Base-by-base conservation (phyloP, 768 basidiomycete genomes). In the Tubosaeta sp. region DNA sequence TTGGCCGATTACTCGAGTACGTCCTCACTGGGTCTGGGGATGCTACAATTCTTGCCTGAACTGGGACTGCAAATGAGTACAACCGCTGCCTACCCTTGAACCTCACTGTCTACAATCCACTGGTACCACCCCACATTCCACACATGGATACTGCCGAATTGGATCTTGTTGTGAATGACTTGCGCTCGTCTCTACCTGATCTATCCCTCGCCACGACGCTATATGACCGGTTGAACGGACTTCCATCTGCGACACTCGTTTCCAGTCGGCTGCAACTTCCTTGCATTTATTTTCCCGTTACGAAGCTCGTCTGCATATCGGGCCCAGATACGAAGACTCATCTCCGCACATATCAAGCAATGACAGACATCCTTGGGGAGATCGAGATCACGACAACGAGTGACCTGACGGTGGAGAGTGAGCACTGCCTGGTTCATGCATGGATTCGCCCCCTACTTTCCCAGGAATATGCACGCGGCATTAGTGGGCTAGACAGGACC, bases 391-490 rank as follows among this genome's bases (percentile, higher is more conserved):
- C 18, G 18, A 38, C 36, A 4, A 9, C 27, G 27, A 27, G 27
- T 9, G 27, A 27, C 6, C 27, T 27, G 27, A 48, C 1, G 32
- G 6, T 27, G 27, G 27, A 4, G 27, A 27, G 27, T 4, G 27
- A 41, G 9, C 22, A 48, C 3, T 41, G 16, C 34, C 46, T 58
- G 16, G 19, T 52, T 9, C 49, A 60, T 44, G 58, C 59, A 4
- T 60, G 55, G 55, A 54, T 60, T 48, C 27, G 38, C 4, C 24
- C 50, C 0, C 25, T 57, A 3, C 50, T 51, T n/a, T 53, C 52
- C 11, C 46, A 46, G 9, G 52, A 54, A 8, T 49, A 35, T 19
- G 10, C 9, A 7, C 3, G 24, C 2, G 31, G 44, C 1, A 38
- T 3, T 1, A n/a, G 8, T 13, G 34, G 12, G 14, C 25, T 43